These are phyloP conservation scores for Zanthoxylum bungeanum DNA, from an alignment of 345 rosid genomes.

Conservation along the genomic window DNA sequence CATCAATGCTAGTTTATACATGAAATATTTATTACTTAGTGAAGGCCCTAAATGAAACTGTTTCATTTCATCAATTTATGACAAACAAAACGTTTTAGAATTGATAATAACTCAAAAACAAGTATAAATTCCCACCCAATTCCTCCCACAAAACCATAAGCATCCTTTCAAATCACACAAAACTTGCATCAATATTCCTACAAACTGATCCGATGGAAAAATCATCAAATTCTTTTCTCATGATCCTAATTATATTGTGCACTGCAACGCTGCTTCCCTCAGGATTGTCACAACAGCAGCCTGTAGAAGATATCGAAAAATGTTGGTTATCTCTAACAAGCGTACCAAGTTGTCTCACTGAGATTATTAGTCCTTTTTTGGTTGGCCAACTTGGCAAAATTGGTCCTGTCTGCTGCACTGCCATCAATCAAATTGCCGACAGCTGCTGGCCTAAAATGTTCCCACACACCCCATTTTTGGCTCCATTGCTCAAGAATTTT, in stretches of 20 bases:
- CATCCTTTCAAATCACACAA: neutral
- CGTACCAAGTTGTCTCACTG: neutral
- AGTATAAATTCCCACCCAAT: neutral
- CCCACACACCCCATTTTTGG: neutral
- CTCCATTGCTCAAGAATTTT: neutral
- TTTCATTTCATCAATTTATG: too few species aligned
- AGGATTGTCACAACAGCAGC: neutral
- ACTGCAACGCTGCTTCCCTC: neutral
- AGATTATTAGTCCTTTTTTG: neutral
- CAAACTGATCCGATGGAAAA: neutral
- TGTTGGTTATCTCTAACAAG: conserved; percentile 2
- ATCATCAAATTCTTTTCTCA: neutral
- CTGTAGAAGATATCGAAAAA: neutral
- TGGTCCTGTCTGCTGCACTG: conserved; percentile 5
- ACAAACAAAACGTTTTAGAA: too few species aligned
- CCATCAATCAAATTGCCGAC: neutral
- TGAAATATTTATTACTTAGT: too few species aligned
- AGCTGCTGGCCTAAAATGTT: conserved; percentile 14
- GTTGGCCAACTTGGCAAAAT: conserved; percentile 2
- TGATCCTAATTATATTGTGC: neutral
- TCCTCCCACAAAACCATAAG: neutral
- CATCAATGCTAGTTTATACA: too few species aligned
- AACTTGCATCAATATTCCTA: neutral
- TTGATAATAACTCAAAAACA: too few species aligned
- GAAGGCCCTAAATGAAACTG: too few species aligned